Evolutionary conservation across 1,139 yeast species (phyloP), one percentile per base, ranked within the genome.

Genomic region (Blastobotrys apis): DNA sequence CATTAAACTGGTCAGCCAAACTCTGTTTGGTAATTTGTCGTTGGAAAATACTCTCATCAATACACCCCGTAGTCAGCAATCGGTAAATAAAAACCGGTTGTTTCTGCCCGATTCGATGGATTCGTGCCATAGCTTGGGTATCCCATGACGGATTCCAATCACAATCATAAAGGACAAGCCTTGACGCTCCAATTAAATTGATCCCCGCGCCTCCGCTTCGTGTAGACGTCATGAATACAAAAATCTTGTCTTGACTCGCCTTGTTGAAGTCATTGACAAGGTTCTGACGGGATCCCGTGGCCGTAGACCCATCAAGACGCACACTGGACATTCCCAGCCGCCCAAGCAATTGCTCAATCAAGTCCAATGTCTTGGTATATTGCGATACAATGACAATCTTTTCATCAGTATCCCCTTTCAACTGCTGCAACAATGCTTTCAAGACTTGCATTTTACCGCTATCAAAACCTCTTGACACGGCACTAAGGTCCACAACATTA

Each of bases 101-200:
- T 43, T 66, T 74, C 61, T 92, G 98, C 0, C 98, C 98, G 62
- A 92, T 97, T 53, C 99, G 71, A 58, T 90, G 96, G 4, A 92
- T 82, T 51, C 99, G 68, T 0, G 97, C 95, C 95, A 92, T 87
- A 0, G 97, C 95, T 63, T 92, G 99, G 23, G 84, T 64, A 62
- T 92, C 99, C 10, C 84, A 75, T 0, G 97, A 79, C 0, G 98
- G 98, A 53, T 94, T 92, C 95, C 95, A 86, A 58, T 88, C 97
- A 50, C 90, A 84, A 58, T 88, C 97, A 57, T 84, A 84, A 20
- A 92, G 65, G 2, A 92, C 74, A 29, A 92, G 67, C 25, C 97
- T 69, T 0, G 95, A 87, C 0, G 95, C 98, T 1, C 98, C 98
- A 25, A 86, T 75, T 31, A 92, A 68, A 58, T 92, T 94, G 33